A percentile compares a stretch with the other conserved stretches of the same genome.
Conservation (phyloP, 2,329 filamentous ascomycete species). For the Monosporascus sp. region DNA sequence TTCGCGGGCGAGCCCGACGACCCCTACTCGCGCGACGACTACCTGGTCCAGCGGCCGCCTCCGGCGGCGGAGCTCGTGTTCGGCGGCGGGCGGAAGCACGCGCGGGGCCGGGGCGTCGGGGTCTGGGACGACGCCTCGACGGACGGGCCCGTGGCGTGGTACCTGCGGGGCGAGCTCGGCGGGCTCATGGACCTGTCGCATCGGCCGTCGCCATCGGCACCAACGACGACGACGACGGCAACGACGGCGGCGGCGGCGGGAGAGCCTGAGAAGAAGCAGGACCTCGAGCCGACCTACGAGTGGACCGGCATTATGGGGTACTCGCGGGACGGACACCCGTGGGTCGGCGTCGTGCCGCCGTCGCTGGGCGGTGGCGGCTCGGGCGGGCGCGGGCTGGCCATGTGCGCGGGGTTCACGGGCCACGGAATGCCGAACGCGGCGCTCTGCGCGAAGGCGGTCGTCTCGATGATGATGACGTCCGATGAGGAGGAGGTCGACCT, state of each 20-base stretch:
- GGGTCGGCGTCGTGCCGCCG: slow-evolving; percentile 63
- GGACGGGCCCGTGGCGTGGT: slow-evolving; percentile 50
- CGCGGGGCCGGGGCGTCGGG: slow-evolving; percentile 48
- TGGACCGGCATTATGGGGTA: slow-evolving; percentile 84
- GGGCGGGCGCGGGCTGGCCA: slow-evolving; percentile 54
- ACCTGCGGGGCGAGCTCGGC: slow-evolving; percentile 45
- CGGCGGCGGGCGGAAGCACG: slow-evolving; percentile 63
- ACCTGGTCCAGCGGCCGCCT: slow-evolving; percentile 65
- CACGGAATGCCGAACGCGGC: slow-evolving; percentile 76
- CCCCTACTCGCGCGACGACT: slow-evolving; percentile 54
- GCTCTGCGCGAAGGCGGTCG: slow-evolving; percentile 59
- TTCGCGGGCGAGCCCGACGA: slow-evolving; percentile 44
- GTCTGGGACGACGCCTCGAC: slow-evolving; percentile 55
- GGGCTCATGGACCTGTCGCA: slow-evolving; percentile 36
- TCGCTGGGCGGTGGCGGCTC: slow-evolving; percentile 49
- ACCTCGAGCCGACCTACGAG: slow-evolving; percentile 52
- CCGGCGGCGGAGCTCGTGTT: slow-evolving; percentile 59
- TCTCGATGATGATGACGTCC: slow-evolving; percentile 47
- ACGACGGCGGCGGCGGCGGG: not conserved
- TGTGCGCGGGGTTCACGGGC: slow-evolving; percentile 64
- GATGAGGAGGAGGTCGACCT: slow-evolving; percentile 37
- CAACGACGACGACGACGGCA: not conserved
- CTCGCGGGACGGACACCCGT: slow-evolving; percentile 61
- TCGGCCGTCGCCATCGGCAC: slow-evolving; percentile 5
- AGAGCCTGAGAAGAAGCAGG: slow-evolving; percentile 27